phyloP scores from a whole-genome alignment of 139 green algal species.

The Chlamydomonas eustigma region DNA sequence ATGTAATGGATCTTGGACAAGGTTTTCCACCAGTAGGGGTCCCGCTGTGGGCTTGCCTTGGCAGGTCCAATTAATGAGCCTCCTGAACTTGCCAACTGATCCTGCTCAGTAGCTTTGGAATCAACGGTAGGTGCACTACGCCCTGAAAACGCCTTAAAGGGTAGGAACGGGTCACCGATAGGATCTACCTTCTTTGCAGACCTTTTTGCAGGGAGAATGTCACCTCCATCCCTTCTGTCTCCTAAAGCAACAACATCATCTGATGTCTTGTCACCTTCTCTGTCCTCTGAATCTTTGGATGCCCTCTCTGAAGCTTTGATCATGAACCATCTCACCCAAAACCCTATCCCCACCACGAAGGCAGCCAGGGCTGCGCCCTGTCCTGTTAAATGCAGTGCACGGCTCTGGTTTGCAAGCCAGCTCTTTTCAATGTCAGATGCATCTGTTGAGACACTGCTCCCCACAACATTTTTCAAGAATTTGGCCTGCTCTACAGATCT shows the following conservation, averaged over 20 bases:
- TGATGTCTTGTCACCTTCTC: background rate
- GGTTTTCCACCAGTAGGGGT: conserved; percentile 26
- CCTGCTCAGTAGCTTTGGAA: too few relatives aligned
- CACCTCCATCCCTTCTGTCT: background rate
- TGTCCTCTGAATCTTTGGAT: too few relatives aligned
- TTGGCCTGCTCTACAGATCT: too few relatives aligned
- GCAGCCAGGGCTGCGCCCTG: background rate
- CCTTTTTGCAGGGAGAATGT: background rate
- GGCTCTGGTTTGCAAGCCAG: background rate
- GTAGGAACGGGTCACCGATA: background rate
- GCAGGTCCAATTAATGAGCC: too few relatives aligned
- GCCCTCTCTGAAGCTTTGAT: too few relatives aligned
- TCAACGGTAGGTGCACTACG: too few relatives aligned
- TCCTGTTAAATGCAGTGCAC: background rate
- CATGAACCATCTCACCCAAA: background rate
- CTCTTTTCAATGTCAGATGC: too few relatives aligned
- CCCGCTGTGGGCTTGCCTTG: background rate
- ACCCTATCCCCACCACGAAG: background rate
- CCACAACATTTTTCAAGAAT: too few relatives aligned
- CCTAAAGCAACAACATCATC: background rate
- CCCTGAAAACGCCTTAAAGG: background rate
- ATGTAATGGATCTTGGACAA: conserved; percentile 30
- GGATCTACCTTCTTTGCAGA: background rate
- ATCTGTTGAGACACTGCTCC: too few relatives aligned
- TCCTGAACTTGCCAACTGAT: too few relatives aligned